These are phyloP conservation scores for Trichophyton benhamiae DNA, from an alignment of 2,329 filamentous ascomycete genomes.

Conservation along the genomic window DNA sequence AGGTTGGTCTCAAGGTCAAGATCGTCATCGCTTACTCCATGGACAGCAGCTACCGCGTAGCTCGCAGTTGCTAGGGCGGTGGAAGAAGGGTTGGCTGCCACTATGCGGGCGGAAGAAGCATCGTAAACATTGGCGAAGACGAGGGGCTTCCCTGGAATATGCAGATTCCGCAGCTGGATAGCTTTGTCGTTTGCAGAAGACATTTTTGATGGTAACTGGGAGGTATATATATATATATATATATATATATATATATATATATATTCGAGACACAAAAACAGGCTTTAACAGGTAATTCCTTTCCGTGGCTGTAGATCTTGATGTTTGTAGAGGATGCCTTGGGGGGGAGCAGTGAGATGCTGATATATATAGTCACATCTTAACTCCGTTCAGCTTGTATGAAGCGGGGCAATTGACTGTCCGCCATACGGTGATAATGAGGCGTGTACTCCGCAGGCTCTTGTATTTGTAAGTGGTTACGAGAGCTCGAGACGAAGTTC, in stretches of 20 bases:
- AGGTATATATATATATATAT: too few species aligned
- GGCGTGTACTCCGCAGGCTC: neutral
- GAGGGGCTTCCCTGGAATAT: constrained; percentile 40
- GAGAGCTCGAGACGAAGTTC: neutral
- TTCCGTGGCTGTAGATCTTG: neutral
- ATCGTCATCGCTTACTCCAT: constrained; percentile 37
- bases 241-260: too few species aligned
- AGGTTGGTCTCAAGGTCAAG: constrained; percentile 44
- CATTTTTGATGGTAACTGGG: neutral
- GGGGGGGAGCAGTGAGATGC: neutral
- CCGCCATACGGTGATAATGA: neutral
- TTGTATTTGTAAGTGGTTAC: neutral
- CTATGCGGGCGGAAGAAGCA: constrained; percentile 34
- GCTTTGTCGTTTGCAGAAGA: constrained; percentile 8
- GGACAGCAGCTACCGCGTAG: constrained; percentile 39
- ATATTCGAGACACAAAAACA: too few species aligned
- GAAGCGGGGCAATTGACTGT: constrained; percentile 1
- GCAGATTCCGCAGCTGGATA: constrained; percentile 27
- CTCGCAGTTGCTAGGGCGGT: constrained; percentile 41
- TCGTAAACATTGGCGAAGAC: constrained; percentile 47
- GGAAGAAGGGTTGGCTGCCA: constrained; percentile 26
- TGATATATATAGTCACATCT: neutral
- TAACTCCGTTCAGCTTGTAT: neutral
- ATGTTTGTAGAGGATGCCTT: too few species aligned
- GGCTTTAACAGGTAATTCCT: neutral